Evolutionary conservation across 106 monocot genomes (phyloP).

Genomic region (Ottelia alismoides): DNA sequence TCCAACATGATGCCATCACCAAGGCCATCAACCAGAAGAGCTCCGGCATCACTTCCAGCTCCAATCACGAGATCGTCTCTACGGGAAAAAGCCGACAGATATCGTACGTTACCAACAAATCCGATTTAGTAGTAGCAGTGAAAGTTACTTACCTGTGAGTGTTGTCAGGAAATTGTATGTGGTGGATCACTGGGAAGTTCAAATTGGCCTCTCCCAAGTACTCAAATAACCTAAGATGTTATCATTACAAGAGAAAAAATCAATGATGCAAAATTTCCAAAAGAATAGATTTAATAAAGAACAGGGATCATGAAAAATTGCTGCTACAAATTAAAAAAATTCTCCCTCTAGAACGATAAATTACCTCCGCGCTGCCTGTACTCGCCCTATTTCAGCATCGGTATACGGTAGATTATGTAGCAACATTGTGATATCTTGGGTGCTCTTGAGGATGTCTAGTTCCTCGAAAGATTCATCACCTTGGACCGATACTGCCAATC

Average conservation of each 20-base stretch:
- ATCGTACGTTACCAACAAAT: neutral
- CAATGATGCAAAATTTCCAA: slow-evolving; percentile 14
- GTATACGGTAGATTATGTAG: slow-evolving; percentile 62
- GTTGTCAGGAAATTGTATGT: slow-evolving; percentile 62
- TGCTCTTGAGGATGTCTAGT: slow-evolving; percentile 53
- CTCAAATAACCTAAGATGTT: slow-evolving; percentile 78
- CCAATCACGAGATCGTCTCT: slow-evolving; percentile 95
- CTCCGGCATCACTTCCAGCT: slow-evolving; percentile 79
- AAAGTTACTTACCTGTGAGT: slow-evolving; percentile 36
- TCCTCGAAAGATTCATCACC: slow-evolving; percentile 91
- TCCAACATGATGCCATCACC: slow-evolving; percentile 90
- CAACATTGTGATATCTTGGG: slow-evolving; percentile 76
- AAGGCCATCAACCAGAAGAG: slow-evolving; percentile 94
- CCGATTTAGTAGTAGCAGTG: neutral
- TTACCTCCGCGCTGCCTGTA: slow-evolving; percentile 89
- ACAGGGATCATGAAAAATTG: no score
- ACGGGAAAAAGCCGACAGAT: neutral
- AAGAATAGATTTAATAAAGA: no score
- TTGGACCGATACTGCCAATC: slow-evolving; percentile 72
- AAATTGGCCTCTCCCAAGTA: slow-evolving; percentile 57
- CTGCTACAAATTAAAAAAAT: no score
- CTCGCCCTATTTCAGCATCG: slow-evolving; percentile 72
- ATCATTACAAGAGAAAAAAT: neutral
- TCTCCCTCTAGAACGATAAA: neutral
- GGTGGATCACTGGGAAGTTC: slow-evolving; percentile 88